Conservation (phyloP, 1,139 yeast genomes). For the Lodderomyces margitis region DNA sequence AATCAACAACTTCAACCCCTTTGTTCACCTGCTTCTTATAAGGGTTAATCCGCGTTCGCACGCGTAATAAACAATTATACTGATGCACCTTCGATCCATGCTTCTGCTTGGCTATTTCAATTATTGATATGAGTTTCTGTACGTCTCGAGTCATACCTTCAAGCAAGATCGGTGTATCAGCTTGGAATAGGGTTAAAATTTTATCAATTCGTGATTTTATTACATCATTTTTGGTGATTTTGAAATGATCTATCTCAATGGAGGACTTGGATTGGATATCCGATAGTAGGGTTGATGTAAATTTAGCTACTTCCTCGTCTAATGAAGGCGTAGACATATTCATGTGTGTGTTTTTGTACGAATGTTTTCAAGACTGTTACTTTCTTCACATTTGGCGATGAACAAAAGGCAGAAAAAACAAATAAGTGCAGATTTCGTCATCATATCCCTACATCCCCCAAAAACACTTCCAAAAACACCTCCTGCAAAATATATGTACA, state of each 20-base stretch:
- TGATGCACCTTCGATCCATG: conserved; percentile 8
- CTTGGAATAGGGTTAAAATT: conserved; percentile 14
- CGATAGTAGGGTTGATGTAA: not conserved
- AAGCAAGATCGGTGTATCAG: conserved; percentile 15
- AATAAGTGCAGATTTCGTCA: too few relatives aligned
- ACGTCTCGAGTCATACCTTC: conserved; percentile 21
- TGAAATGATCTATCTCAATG: conserved; percentile 9
- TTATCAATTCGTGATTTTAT: conserved; percentile 22
- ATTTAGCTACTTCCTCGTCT: not conserved
- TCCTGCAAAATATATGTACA: not conserved
- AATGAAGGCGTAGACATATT: not conserved
- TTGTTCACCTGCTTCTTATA: conserved; percentile 6
- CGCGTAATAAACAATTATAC: conserved; percentile 12
- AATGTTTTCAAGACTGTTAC: too few relatives aligned
- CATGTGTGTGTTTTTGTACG: not conserved
- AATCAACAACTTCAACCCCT: conserved; percentile 3
- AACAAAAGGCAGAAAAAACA: too few relatives aligned
- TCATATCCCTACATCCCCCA: too few relatives aligned
- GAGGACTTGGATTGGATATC: conserved; percentile 3
- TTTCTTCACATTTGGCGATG: too few relatives aligned
- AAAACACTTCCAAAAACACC: not conserved
- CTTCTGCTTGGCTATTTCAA: conserved; percentile 26
- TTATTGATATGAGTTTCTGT: conserved; percentile 25
- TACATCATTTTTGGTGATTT: conserved; percentile 27
- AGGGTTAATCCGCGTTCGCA: conserved; percentile 14